phyloP scores from a whole-genome alignment of 345 rosid genomes.

The Carallia pectinifolia region DNA sequence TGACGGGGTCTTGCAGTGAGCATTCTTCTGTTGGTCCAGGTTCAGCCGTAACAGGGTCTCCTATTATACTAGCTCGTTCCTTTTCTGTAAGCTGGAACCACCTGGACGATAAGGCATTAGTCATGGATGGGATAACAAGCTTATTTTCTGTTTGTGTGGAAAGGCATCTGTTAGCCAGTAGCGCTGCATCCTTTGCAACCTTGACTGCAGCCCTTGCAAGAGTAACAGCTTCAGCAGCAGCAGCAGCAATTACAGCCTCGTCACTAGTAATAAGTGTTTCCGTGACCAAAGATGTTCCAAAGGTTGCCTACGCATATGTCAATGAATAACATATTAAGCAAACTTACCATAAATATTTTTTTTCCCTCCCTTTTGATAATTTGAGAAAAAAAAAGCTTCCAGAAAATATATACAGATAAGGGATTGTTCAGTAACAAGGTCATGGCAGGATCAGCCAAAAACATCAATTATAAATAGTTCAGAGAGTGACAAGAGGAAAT shows the following conservation, averaged over 20 bases:
- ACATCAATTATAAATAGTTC: not conserved
- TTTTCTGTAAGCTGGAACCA: constrained; percentile 49
- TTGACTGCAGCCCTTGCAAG: constrained; percentile 90
- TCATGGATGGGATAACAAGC: constrained; percentile 20
- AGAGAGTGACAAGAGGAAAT: not conserved
- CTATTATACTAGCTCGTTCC: constrained; percentile 55
- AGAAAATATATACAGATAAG: not conserved
- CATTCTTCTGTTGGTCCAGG: constrained; percentile 30
- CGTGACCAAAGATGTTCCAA: constrained; percentile 55
- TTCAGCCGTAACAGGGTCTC: constrained; percentile 43
- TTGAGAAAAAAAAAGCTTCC: not conserved
- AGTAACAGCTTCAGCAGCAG: constrained; percentile 88
- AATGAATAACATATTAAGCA: constrained; percentile 11
- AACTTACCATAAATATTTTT: not conserved
- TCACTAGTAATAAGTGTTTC: constrained; percentile 78
- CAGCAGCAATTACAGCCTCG: constrained; percentile 83
- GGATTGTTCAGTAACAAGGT: not conserved
- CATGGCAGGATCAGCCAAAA: not conserved
- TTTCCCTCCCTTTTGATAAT: not conserved
- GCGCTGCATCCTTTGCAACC: constrained; percentile 78
- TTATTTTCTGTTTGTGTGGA: constrained; percentile 29
- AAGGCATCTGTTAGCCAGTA: constrained; percentile 38
- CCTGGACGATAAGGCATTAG: constrained; percentile 37
- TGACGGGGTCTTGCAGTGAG: constrained; percentile 17
- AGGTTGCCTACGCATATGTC: constrained; percentile 44